Evolutionary conservation across 2,329 filamentous ascomycete species (phyloP), one percentile per base, ranked within the genome.

Genomic region (Arthrobotrys megalospora): DNA sequence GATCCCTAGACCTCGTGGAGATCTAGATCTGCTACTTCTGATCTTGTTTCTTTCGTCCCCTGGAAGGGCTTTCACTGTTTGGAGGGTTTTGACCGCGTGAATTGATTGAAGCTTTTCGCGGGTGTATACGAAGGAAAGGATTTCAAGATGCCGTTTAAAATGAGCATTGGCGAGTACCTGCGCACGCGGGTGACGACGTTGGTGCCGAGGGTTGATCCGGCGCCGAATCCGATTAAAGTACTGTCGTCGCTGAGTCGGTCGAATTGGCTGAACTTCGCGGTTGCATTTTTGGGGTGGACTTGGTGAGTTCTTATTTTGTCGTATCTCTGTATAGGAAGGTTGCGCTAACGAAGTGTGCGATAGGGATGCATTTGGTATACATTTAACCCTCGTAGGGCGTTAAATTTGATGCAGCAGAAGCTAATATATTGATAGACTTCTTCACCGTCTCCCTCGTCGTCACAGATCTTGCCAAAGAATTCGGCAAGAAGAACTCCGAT

Each of bases 331-430:
- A 36, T 19, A 11, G 12, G 32, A 55, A 16, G 32, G 0, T 21
- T 36, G n/a, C 8, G 12, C 16, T 55, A 12, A 67, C 11, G 24
- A 11, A 43, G 24, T 19, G 12, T 52, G 45, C n/a, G 32, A 36
- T 58, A 92, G 92, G 71, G 93, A 95, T 83, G 92, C 92, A 2
- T 95, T 94, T 83, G 92, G 73, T 77, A 77, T 14, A 52, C 19
- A 94, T 84, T 45, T 16, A 45, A 3, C 11, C 11, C n/a, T 38
- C 1, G 16, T 38, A 12, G 11, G 38, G 8, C 8, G 36, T 24
- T 7, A 10, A 45, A 6, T n/a, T 10, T 24, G 8, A n/a, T 52
- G 6, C 14, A 14, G 8, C n/a, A 52, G 21, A 10, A 2, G 12
- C 55, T 60, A 43, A 60, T 43, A 28, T 38, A 12, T 24, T 6